Base-by-base conservation (phyloP, 768 basidiomycete genomes). In the Termitomyces sp. region DNA sequence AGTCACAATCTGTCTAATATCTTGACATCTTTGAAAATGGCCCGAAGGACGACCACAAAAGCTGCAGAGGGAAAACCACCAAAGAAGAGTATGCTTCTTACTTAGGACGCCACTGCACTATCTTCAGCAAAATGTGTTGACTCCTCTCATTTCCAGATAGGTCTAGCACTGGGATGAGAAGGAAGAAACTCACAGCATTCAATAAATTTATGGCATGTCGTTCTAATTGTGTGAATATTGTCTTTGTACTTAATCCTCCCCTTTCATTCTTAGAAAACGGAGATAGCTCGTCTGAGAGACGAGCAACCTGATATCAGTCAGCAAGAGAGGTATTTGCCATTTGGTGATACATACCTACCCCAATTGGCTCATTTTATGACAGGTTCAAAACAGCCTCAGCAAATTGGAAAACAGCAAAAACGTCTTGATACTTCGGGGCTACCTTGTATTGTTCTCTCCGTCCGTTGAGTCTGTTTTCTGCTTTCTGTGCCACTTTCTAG, bases 201-300 rank as follows among this genome's bases (percentile, higher is more conserved):
- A 92, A 92, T 69, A 88, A 86, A 69, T 92, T 87, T 70, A 80
- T 83, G 79, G 80, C 79, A 59, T 57, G 74, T 20, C 30, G 48
- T 20, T 12, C 16, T 35, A 13, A 26, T n/a, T 36, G 44, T 47
- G 33, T 28, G 36, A 32, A 35, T 35, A 14, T 18, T 48, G 44
- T 26, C 32, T 44, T 14, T 35, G 33, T 26, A 44, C 28, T 20
- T 22, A 38, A 38, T 38, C 18, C 10, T 35, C 4, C 9, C 16
- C 6, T 58, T 35, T 35, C 48, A 16, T 26, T 24, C 12, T 51
- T 76, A 90, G 87, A 83, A 89, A 78, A 75, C 80, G 22, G 89
- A 91, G 69, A 84, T 91, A 78, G 84, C 85, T 33, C 85, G 87
- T 58, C 77, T 92, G 70, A 91, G 88, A 77, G 86, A 87, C 64